Conservation (phyloP, 2,329 filamentous ascomycete species). For the Sporothrix curviconia region DNA sequence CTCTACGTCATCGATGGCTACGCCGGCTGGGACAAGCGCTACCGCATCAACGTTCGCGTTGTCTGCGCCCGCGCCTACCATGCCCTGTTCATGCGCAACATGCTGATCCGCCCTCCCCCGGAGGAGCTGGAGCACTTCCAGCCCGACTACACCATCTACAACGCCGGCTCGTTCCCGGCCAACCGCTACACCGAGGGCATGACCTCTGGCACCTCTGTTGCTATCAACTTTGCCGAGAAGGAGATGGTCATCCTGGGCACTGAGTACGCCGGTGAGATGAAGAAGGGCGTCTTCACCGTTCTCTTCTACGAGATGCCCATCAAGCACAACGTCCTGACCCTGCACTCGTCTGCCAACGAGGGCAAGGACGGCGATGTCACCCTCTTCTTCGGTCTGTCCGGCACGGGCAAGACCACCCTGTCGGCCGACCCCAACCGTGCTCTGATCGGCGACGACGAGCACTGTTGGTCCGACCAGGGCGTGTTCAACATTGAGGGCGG, state of each 20-base stretch:
- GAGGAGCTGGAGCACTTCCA: conserved; percentile 97
- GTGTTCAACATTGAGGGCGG: conserved; percentile 99
- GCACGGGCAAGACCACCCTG: conserved; percentile 96
- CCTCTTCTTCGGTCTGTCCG: conserved; percentile 97
- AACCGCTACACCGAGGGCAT: conserved; percentile 98
- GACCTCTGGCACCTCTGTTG: conserved; percentile 95
- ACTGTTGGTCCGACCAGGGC: conserved; percentile 96
- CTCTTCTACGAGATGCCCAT: conserved; percentile 99
- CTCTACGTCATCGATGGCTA: conserved; percentile 98
- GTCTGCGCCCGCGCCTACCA: conserved; percentile 99
- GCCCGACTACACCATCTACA: conserved; percentile 99
- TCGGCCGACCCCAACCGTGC: conserved; percentile 95
- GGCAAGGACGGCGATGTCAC: conserved; percentile 91
- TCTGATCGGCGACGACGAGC: conserved; percentile 97
- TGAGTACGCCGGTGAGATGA: conserved; percentile 96
- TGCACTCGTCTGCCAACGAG: conserved; percentile 98
- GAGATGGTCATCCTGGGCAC: conserved; percentile 99
- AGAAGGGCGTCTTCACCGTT: conserved; percentile 97
- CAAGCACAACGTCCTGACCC: conserved; percentile 97
- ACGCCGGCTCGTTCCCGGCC: conserved; percentile 94
- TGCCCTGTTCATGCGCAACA: conserved; percentile 99
- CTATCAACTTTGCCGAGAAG: conserved; percentile 98
- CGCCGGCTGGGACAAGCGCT: conserved; percentile 97
- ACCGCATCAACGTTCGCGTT: conserved; percentile 93
- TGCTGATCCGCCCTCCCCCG: conserved; percentile 89